A percentile compares a stretch with the other conserved stretches of the same genome.
phyloP scores from a whole-genome alignment of 2,329 filamentous ascomycete genomes.

The Botrytis fragariae region DNA sequence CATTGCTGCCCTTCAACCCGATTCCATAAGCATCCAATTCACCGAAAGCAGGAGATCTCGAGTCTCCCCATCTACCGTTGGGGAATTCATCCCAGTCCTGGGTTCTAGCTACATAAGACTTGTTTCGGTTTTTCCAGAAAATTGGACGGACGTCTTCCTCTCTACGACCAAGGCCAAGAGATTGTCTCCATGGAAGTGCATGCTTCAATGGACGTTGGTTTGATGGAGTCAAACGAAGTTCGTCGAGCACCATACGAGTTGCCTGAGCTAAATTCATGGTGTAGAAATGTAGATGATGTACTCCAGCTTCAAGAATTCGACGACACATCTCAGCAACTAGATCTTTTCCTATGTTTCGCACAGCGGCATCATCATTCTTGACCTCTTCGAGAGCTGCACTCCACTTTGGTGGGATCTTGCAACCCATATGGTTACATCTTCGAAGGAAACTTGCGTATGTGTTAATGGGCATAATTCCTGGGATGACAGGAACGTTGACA shows the following conservation, averaged over 20 bases:
- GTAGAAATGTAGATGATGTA: constrained; percentile 93
- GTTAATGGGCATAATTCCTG: constrained; percentile 90
- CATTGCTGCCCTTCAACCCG: constrained; percentile 89
- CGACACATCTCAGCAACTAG: constrained; percentile 89
- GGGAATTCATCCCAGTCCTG: constrained; percentile 99
- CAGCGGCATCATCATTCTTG: constrained; percentile 94
- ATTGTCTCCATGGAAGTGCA: constrained; percentile 94
- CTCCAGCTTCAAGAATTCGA: constrained; percentile 76
- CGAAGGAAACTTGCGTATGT: constrained; percentile 92
- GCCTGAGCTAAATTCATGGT: constrained; percentile 98
- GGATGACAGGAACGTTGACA: constrained; percentile 78
- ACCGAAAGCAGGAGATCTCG: constrained; percentile 91
- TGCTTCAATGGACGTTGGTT: constrained; percentile 77
- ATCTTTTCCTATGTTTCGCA: constrained; percentile 82
- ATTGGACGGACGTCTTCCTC: constrained; percentile 96
- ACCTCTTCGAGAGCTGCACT: constrained; percentile 80
- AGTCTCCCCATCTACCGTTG: constrained; percentile 98
- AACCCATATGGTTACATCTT: constrained; percentile 87
- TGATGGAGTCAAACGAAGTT: constrained; percentile 78
- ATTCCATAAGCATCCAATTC: constrained; percentile 94
- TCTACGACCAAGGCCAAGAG: constrained; percentile 80
- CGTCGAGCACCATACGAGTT: constrained; percentile 89
- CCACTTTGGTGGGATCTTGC: constrained; percentile 78
- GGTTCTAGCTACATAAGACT: constrained; percentile 91
- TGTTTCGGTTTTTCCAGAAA: constrained; percentile 97